Base-by-base conservation (phyloP, 1,284 basidiomycete genomes). In the Boletus hoseneyae region DNA sequence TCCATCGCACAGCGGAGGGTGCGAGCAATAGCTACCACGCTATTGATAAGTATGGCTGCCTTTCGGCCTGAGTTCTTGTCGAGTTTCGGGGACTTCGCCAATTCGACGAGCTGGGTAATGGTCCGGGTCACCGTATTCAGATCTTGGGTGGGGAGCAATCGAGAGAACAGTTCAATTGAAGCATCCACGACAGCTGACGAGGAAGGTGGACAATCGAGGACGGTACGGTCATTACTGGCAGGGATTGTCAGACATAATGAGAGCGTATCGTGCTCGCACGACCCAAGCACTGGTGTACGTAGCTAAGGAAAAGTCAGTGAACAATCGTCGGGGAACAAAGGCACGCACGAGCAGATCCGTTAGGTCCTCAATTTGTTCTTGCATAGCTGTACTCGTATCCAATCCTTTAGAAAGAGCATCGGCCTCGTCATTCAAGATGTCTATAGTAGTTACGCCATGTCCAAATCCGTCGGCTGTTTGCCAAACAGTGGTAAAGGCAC, bases 1-100 rank as follows among this genome's bases (percentile, higher is more conserved):
- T 73, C 69, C 34, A 81, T 82, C 0, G 82, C 83, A 40, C 75
- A 74, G 9, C 87, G 73, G 21, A 98, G 73, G 2, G 88, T 78
- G n/a, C 89, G 77, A 16, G 90, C 75, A 19, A 97, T 63, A 0
- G 92, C 91, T n/a, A 91, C 78, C 8, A 85, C 78, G 4, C 85
- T 80, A 68, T 99, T 99, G 50, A 93, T 78, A 16, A 86, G 72
- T 0, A 96, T 86, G 0, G 96, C 95, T 18, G 90, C 85, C 63
- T 87, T 90, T n/a, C 96, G 75, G 0, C 93, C 96, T 0, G 85
- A 79, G 63, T 97, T 97, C 67, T 82, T 87, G 52, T 98, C 96
- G 25, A 94, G 76, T 65, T 90, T 93, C 4, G 81, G 73, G 4
- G 92, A 94, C 16, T 80, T 78, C 3, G 81, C 78, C 25, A 80